phyloP scores from a whole-genome alignment of 768 basidiomycete genomes.

The Leucocoprinus birnbaumii region DNA sequence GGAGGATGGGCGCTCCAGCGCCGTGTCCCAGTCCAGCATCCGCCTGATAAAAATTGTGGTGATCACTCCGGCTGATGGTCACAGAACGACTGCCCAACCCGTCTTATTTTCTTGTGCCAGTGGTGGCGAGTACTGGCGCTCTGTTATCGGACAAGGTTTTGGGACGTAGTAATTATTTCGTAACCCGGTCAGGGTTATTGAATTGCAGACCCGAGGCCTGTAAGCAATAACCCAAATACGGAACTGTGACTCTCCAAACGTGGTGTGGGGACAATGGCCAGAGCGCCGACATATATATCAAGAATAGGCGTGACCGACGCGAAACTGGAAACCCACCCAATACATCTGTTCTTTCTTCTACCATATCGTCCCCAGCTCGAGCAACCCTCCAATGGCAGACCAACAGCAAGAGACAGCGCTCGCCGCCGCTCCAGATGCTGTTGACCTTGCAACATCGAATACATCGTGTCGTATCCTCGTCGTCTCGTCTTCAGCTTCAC shows the following conservation, averaged over 20 bases:
- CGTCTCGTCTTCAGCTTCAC: slow-evolving; percentile 24
- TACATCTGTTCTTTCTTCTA: background rate
- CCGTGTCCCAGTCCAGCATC: too few species aligned
- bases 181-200: too few species aligned
- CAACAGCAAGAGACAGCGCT: background rate
- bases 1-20: too few species aligned
- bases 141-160: too few species aligned
- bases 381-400: background rate
- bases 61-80: too few species aligned
- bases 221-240: background rate
- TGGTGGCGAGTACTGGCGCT: too few species aligned
- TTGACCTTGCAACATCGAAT: slow-evolving; percentile 17
- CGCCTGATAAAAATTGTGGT: too few species aligned
- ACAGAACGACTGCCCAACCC: too few species aligned
- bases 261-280: background rate
- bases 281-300: background rate
- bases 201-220: background rate
- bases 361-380: background rate
- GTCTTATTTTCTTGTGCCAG: too few species aligned
- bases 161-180: too few species aligned
- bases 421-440: background rate
- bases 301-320: background rate
- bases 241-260: background rate
- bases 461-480: slow-evolving; percentile 31
- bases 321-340: background rate